Base-by-base conservation (phyloP, 371 early-diverging fungal species). In the Mortierella sp. region DNA sequence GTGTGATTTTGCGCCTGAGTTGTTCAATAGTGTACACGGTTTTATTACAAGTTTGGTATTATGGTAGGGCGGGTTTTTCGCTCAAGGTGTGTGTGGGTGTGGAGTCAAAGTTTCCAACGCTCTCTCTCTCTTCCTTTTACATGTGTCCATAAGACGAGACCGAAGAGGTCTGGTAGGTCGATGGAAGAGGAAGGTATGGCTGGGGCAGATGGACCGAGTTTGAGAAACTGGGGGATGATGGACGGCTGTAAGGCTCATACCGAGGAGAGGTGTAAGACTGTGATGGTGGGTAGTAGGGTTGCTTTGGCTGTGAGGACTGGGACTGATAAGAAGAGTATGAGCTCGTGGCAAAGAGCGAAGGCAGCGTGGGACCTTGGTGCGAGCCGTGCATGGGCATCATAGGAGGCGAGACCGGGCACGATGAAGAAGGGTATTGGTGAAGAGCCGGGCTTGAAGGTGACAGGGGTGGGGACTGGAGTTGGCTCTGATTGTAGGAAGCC, bases 391-490 rank as follows among this genome's bases (percentile, higher is more conserved):
- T 42, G 19, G 70, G 52, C 46, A 57, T 48, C 60, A 63, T 50
- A 2, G 70, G 63, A 10, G 78, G 78, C 13, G 78, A 76, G 31
- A 62, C 65, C 24, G 78, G 28, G 49, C 26, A 48, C 8, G 48
- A 48, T 8, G 24, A 48, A 45, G 46, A 64, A n/a, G 69, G 57
- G 48, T 76, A 70, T 23, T 65, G 62, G 47, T 59, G 58, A 27
- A 50, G 46, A n/a, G 66, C 62, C 18, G 76, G 76, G 48, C 67
- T 70, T 24, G 78, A 76, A 13, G 78, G 78, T 24, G 78, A 76
- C 41, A 76, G 54, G 1, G 76, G 76, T 24, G 78, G 78, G 27
- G 78, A 76, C 55, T 76, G 78, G 39, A 76, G 67, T 48, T 76
- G 78, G 27, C 70, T 70, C 13, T 61, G 65, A 19, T 34, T 10